These are phyloP conservation scores for Eutypella sp. DNA, from an alignment of 2,329 filamentous ascomycete genomes.

Conservation along the genomic window DNA sequence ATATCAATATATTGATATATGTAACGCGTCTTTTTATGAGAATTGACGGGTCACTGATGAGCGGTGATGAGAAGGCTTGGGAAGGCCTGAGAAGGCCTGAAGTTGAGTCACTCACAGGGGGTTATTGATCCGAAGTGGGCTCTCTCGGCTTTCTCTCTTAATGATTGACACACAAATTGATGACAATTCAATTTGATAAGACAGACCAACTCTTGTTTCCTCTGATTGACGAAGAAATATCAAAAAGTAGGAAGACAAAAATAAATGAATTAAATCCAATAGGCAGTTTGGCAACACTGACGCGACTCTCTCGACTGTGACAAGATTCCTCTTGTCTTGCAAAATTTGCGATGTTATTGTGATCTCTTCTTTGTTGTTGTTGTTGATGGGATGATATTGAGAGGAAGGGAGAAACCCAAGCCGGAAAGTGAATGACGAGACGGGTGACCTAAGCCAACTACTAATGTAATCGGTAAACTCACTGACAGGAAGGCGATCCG, in stretches of 20 bases:
- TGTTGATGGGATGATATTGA: conserved; percentile 50
- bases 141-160: conserved; percentile 13
- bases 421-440: conserved; percentile 31
- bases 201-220: conserved; percentile 24
- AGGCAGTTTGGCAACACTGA: conserved; percentile 44
- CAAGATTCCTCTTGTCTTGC: conserved; percentile 51
- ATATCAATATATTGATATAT: too few relatives aligned
- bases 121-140: conserved; percentile 30
- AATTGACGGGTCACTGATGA: conserved; percentile 3
- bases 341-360: conserved; percentile 33
- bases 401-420: conserved; percentile 30
- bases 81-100: too few relatives aligned
- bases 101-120: conserved; percentile 31
- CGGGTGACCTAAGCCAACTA: conserved; percentile 16
- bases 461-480: conserved; percentile 16
- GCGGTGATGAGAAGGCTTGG: too few relatives aligned
- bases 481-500: conserved; percentile 1
- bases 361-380: conserved; percentile 39
- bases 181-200: too few relatives aligned
- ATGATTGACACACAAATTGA: too few relatives aligned
- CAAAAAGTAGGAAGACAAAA: conserved; percentile 19
- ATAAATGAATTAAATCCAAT: conserved; percentile 24
- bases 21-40: conserved; percentile 20
- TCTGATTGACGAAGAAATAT: too few relatives aligned
- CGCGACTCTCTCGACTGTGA: conserved; percentile 58